Base-by-base conservation (phyloP, 78 protist species). In the Dictyostelium firmibasis region DNA sequence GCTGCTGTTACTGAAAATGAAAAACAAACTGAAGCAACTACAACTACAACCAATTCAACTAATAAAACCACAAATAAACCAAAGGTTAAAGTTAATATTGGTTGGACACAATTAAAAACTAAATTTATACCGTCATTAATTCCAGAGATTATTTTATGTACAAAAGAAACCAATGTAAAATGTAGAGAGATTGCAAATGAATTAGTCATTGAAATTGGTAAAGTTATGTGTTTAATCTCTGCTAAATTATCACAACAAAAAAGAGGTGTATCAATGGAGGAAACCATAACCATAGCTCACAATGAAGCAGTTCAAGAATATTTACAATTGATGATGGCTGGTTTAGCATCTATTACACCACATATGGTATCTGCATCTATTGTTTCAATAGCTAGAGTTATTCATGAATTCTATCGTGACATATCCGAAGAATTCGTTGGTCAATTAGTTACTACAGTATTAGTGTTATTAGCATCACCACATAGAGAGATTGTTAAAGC, bases 101-200 rank as follows among this genome's bases (percentile, higher is more conserved):
- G 93, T 67, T 88, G 93, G 93, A 79, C 69, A 2, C 85, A 88
- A 62, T n/a, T 88, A 14, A 50, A 64, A 41, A 57, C 83, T 27
- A 88, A 88, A 41, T 88, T 88, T 35, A 88, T 88, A 43, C 93
- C 93, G 64, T 77, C 85, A 20, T 11, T 88, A 16, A 14, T 88
- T 7, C 93, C 93, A 53, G 93, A 88, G 31, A 41, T 88, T 50
- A 79, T 88, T 27, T 69, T 88, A 36, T 88, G 93, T 79, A 88
- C 93, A 62, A 88, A 88, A 53, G 93, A 88, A 67, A 23, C 81
- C 25, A 88, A 88, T 82, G 60, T 36, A 9, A 76, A 76, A 64
- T 27, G 36, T 38, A 77, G 81, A 36, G 93, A 88, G n/a, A 36
- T 79, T 57, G 27, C 93, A 36, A 88, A 88, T 70, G 93, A 88